Percentiles rank a stretch among this genome's conserved stretches.
These are phyloP conservation scores for Aurantiochytrium sp. DNA, from an alignment of 108 stramenopile genomes.

Conservation along the genomic window DNA sequence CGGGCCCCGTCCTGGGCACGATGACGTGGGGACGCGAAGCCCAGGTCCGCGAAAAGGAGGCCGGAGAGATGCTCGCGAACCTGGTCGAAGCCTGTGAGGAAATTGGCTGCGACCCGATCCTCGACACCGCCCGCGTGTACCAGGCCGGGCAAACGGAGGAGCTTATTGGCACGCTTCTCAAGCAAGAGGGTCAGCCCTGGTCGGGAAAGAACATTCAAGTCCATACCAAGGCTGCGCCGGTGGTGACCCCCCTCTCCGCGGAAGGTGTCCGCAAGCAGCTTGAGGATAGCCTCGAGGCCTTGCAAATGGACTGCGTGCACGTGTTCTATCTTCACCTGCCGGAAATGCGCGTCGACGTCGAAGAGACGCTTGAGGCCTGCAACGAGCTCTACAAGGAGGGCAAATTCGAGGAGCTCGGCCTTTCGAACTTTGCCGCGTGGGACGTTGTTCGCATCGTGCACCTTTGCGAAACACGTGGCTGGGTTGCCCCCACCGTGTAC, in stretches of 20 bases:
- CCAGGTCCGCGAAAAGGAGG: neutral
- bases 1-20: neutral
- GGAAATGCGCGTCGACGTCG: constrained; percentile 20
- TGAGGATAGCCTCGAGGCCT: neutral
- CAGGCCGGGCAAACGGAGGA: neutral
- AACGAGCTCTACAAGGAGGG: constrained; percentile 34
- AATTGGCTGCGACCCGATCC: neutral
- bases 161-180: neutral
- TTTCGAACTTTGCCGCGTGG: constrained; percentile 38
- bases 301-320: neutral
- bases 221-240: neutral
- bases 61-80: neutral
- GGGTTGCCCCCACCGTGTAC: constrained; percentile 71
- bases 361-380: constrained; percentile 31
- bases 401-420: constrained; percentile 30
- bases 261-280: constrained; percentile 6
- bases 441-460: constrained; percentile 11
- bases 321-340: constrained; percentile 37
- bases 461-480: constrained; percentile 57
- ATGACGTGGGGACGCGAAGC: neutral
- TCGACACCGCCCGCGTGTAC: constrained; percentile 3
- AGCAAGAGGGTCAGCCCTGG: neutral
- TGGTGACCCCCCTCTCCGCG: neutral
- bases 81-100: neutral
- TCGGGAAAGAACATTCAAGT: neutral